phyloP scores from a whole-genome alignment of 2,329 filamentous ascomycete genomes.

The Colletotrichum phormii region DNA sequence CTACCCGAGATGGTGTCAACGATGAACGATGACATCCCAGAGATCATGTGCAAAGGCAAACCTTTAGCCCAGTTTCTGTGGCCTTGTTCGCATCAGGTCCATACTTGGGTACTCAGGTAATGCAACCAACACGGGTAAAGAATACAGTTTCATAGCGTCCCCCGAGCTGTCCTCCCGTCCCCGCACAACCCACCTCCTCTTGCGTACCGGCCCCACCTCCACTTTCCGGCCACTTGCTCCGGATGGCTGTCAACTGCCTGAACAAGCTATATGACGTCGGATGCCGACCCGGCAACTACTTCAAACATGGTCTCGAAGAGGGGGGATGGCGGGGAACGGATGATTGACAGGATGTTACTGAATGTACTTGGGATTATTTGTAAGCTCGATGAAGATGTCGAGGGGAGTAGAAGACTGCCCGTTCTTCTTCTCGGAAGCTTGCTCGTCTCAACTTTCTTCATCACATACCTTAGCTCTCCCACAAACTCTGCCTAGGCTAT shows the following conservation, averaged over 20 bases:
- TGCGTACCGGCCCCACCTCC: constrained; percentile 31
- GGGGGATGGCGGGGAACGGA: neutral
- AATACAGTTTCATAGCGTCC: neutral
- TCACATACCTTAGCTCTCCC: neutral
- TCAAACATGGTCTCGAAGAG: neutral
- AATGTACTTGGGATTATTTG: neutral
- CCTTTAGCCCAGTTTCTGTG: neutral
- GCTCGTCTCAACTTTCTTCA: neutral
- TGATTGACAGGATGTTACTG: neutral
- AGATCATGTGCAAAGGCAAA: neutral
- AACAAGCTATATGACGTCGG: neutral
- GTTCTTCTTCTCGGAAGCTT: neutral
- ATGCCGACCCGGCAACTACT: constrained; percentile 23
- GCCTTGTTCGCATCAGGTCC: neutral
- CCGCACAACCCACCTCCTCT: constrained; percentile 19
- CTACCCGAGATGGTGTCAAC: too few species aligned
- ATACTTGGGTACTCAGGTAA: neutral
- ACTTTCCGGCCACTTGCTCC: constrained; percentile 11
- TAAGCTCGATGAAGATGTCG: neutral
- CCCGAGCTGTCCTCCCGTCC: constrained; percentile 1
- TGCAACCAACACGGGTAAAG: neutral
- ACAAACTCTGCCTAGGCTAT: neutral
- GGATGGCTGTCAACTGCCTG: neutral
- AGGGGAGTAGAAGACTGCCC: constrained; percentile 15
- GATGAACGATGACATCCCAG: too few species aligned